Evolutionary conservation across 352 stramenopile genomes (phyloP), one percentile per base, ranked within the genome.

Genomic region (Phytophthora litchii): DNA sequence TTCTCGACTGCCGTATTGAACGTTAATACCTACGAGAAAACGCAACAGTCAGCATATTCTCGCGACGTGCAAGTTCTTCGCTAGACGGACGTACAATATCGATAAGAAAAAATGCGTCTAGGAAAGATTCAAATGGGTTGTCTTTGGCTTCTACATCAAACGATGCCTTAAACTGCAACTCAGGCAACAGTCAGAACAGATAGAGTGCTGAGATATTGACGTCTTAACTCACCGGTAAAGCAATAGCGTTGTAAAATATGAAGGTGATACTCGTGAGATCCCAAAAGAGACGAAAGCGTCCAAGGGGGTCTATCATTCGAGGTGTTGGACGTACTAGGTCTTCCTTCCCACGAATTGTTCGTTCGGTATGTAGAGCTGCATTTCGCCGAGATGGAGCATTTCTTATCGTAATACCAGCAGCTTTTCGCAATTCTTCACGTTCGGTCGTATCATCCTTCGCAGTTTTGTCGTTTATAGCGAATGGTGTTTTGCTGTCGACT

Each of bases 231-330:
- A 91, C 78, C 50, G 78, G 81, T 34, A 91, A 60, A 14, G 76
- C 66, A 34, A 91, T 71, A 2, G 82, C 82, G 41, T 89, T 91
- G 67, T 87, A 89, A 25, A 89, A 83, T 52, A 89, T 91, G 57
- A 91, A 88, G 11, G 16, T 52, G 32, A 91, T 89, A 50, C 82
- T 88, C 19, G 77, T 60, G 19, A 89, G 51, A 58, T 91, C 82
- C 81, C 82, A 91, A 23, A 54, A 62, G 7, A 91, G 64, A 6
- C 82, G 79, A 49, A 88, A 73, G 41, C 66, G 66, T 1, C 79
- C 72, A 43, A 87, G 79, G 4, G 82, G 82, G 20, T 87, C 72
- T 41, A 89, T 74, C 74, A 91, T 88, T 19, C 53, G 70, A 12
- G 36, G 51, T 20, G 57, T 68, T 23, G 68, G 67, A 4, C 46